Evolutionary conservation across 1,139 yeast genomes (phyloP), one percentile per base, ranked within the genome.

Genomic region (Pneumocystis sp.): DNA sequence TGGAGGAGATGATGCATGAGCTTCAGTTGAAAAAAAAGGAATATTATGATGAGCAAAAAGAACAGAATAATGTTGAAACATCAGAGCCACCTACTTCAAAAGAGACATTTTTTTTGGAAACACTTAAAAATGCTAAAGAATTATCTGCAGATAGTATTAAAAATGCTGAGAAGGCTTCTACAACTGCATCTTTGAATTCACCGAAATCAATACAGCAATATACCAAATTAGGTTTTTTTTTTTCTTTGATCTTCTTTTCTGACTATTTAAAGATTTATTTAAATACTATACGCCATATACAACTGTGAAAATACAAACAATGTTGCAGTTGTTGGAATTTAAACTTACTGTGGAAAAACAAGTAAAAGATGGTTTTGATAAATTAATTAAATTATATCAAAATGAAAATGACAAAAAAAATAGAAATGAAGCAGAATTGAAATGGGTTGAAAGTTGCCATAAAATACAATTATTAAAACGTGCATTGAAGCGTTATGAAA

Each of bases 231-330:
- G 70, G 71, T 70, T 61, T 42, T 69, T 39, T 34, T 40, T 19
- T 31, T 42, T 61, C 35, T 34, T 34, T 44, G 10, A 31, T 21
- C 34, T n/a, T 21, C 21, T 50, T 40, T 17, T 37, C 8, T 60
- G 3, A 57, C 19, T 29, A 21, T 4, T 34, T 25, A 50, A 45
- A 71, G 98, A 93, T 74, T 79, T 93, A 68, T 82, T 89, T 74
- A 90, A 90, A 72, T 90, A 89, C 73, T 97, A 93, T 72, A 89
- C 96, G 71, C 96, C 97, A 0, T 88, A 96, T 0, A 78, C 93
- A 71, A 96, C 97, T n/a, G 96, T 93, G 72, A 83, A 95, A 70
- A 93, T 93, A 72, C 96, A 89, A 75, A 86, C 88, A 72, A 91
- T 93, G 97, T 81, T 93, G 66, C 97, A 90, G 76, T 96, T 90